Conservation (phyloP, 2,329 filamentous ascomycete genomes). For the Neofusicoccum umdonicola region DNA sequence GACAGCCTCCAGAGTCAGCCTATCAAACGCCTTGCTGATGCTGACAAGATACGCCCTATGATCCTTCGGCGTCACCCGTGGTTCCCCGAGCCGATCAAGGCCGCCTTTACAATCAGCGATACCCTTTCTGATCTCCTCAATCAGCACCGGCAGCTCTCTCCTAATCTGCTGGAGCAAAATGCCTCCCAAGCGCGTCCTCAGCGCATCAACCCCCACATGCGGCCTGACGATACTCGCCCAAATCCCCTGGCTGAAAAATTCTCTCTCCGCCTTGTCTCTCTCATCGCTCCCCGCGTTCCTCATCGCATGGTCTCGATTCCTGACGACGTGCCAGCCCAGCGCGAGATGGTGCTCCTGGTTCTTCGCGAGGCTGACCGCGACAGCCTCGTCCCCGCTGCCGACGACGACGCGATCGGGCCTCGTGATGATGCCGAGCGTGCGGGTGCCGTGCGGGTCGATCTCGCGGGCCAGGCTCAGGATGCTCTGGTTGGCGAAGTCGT, state of each 20-base stretch:
- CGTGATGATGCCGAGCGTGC: conserved; percentile 58
- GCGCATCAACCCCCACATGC: conserved; percentile 47
- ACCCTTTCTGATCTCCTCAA: conserved; percentile 47
- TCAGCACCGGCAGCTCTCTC: conserved; percentile 29
- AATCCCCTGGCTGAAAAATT: conserved; percentile 32
- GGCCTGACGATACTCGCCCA: conserved; percentile 29
- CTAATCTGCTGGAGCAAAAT: conserved; percentile 37
- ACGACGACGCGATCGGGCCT: conserved; percentile 50
- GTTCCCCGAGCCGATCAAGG: conserved; percentile 49
- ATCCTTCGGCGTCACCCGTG: conserved; percentile 45
- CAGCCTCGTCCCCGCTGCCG: conserved; percentile 41
- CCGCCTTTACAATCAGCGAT: conserved; percentile 22
- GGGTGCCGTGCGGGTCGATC: conserved; percentile 45
- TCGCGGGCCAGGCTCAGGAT: conserved; percentile 51
- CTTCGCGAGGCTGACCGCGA: conserved; percentile 40
- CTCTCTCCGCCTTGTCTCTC: conserved; percentile 37
- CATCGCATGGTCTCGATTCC: conserved; percentile 40
- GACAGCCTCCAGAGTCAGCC: conserved; percentile 45
- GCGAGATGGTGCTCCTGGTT: conserved; percentile 41
- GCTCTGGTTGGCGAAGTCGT: conserved; percentile 55
- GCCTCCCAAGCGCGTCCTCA: conserved; percentile 46
- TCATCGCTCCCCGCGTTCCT: conserved; percentile 35
- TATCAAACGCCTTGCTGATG: conserved; percentile 44
- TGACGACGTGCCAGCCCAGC: conserved; percentile 56
- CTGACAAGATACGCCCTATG: conserved; percentile 50